phyloP scores from a whole-genome alignment of 257 asterid genomes.

The Cinchona pubescens region DNA sequence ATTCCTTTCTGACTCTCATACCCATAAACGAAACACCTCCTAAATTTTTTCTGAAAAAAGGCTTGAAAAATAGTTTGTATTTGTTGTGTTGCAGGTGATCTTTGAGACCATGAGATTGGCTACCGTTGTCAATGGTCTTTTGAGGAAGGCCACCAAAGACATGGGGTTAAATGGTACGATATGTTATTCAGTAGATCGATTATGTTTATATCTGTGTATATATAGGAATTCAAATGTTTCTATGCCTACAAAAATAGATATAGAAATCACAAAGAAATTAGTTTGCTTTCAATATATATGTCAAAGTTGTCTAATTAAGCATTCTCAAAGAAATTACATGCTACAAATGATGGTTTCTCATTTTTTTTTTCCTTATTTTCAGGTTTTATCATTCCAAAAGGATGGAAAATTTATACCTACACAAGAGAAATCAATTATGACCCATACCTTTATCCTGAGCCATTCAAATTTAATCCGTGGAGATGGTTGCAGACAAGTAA shows the following conservation, averaged over 20 bases:
- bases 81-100: constrained; percentile 39
- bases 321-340: background rate
- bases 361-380: background rate
- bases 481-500: constrained; percentile 85
- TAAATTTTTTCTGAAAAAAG: background rate
- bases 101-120: constrained; percentile 66
- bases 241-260: no score
- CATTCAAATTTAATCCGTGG: constrained; percentile 73
- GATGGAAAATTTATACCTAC: constrained; percentile 76
- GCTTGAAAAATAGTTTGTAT: background rate
- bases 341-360: background rate
- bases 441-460: constrained; percentile 56
- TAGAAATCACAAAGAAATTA: no score
- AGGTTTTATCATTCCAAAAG: constrained; percentile 67
- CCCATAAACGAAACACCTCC: no score
- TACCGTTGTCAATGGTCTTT: constrained; percentile 57
- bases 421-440: constrained; percentile 83
- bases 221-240: no score
- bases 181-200: no score
- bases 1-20: no score
- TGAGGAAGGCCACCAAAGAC: constrained; percentile 66
- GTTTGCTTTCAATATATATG: no score
- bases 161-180: constrained; percentile 52
- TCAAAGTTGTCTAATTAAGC: no score
- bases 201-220: no score